Conservation (phyloP, 2,329 filamentous ascomycete species). For the Akanthomyces muscarius region DNA sequence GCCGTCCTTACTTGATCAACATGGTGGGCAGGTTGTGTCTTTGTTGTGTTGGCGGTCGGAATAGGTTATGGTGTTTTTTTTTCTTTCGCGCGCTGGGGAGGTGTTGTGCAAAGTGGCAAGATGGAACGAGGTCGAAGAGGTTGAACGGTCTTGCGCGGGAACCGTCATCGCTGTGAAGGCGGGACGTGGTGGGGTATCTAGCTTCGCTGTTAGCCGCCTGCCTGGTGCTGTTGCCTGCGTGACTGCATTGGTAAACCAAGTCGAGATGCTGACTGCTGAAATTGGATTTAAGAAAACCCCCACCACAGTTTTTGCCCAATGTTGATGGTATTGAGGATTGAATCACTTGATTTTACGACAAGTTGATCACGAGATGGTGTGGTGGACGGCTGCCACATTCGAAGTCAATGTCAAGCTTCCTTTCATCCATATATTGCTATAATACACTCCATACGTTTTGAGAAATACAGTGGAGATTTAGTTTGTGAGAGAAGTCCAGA, state of each 20-base stretch:
- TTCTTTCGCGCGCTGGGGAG: background rate
- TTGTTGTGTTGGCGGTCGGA: background rate
- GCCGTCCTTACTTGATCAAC: conserved; percentile 48
- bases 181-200: conserved; percentile 11
- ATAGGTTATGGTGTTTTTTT: background rate
- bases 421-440: conserved; percentile 18
- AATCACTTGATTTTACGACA: background rate
- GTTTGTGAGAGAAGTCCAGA: background rate
- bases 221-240: background rate
- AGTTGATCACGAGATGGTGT: background rate
- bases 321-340: too few species aligned
- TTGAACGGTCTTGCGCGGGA: background rate
- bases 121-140: background rate
- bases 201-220: background rate
- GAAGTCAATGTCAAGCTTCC: background rate
- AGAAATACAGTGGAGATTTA: conserved; percentile 37
- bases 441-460: conserved; percentile 22
- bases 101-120: background rate
- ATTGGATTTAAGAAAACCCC: background rate
- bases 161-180: conserved; percentile 11
- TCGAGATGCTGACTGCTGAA: background rate
- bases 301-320: background rate
- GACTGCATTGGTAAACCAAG: background rate
- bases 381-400: background rate
- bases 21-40: conserved; percentile 25